Evolutionary conservation across 1,139 yeast genomes (phyloP), one percentile per base, ranked within the genome.

Genomic region (Magnusiomyces suaveolens): DNA sequence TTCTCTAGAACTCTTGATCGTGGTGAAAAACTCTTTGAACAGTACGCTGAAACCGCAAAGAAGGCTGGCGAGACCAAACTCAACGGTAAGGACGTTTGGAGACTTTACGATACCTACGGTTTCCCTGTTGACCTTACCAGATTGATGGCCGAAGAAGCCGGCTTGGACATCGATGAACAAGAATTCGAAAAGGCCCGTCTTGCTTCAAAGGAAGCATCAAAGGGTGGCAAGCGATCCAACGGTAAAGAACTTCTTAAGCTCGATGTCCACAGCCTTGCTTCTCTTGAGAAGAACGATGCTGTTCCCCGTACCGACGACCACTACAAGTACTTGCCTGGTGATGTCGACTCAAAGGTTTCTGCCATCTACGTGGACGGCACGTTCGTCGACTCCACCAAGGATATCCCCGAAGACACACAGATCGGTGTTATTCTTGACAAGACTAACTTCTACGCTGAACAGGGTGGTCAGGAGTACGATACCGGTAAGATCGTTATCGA

Each of bases 401-500:
- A 69, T 53, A 70, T 77, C 52, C 65, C 72, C 26, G 76, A 72
- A 55, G 74, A 71, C 50, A 60, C 72, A 25, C 88, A 84, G 67
- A 74, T 79, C 60, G 98, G 98, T 68, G 72, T 92, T 55, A 70
- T 92, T 55, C 77, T 92, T 59, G 95, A 92, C 71, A 84, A 81
- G 71, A 87, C 97, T 39, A 94, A 95, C 68, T 88, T 92, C 73
- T 92, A 92, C 67, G 97, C 98, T 52, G 99, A 92, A 74, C 95
- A 87, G 73, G 99, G 99, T 81, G 99, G 99, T 67, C 99, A 92
- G 76, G 97, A 88, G 72, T 85, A 79, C 67, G 99, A 92, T 69
- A 86, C 95, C 48, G 99, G 99, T 72, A 86, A 81, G 70, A 76
- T 92, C 61, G 92, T 89, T 52, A 82, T 88, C 64, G 97, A 89